Conservation (phyloP, 495 filamentous ascomycete species). For the Cercophora scortea region DNA sequence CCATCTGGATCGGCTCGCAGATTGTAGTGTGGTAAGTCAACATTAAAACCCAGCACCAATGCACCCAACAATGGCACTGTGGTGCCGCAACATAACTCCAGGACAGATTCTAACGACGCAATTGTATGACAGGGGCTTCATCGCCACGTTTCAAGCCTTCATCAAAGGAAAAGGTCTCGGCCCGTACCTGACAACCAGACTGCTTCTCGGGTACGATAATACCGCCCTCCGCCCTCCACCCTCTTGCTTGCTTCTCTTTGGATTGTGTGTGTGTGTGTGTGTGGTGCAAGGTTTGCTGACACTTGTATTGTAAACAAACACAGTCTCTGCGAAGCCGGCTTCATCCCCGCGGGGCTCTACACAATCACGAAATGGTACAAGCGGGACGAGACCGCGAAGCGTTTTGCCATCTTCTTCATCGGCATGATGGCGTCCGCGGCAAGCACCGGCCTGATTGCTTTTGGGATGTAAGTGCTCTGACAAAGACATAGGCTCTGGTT, state of each 20-base stretch:
- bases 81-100: neutral
- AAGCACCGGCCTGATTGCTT: conserved; percentile 17
- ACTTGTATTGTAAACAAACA: neutral
- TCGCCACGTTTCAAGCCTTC: conserved; percentile 54
- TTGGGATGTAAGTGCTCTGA: conserved; percentile 14
- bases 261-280: no score
- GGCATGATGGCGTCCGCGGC: conserved; percentile 36
- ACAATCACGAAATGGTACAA: conserved; percentile 56
- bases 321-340: conserved; percentile 46
- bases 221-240: no score
- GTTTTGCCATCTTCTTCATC: conserved; percentile 49
- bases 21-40: conserved; percentile 41
- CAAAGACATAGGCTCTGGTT: neutral
- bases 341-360: conserved; percentile 52
- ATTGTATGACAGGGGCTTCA: conserved; percentile 30
- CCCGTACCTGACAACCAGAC: conserved; percentile 42
- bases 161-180: conserved; percentile 44
- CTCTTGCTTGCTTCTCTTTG: no score
- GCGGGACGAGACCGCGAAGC: conserved; percentile 45
- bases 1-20: conserved; percentile 46
- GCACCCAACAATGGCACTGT: neutral
- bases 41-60: neutral
- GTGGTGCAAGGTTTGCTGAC: no score
- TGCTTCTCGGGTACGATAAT: conserved; percentile 44
- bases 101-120: neutral